Evolutionary conservation across 306 rosid species (phyloP).

Genomic region (Cicer pinnatifidum): DNA sequence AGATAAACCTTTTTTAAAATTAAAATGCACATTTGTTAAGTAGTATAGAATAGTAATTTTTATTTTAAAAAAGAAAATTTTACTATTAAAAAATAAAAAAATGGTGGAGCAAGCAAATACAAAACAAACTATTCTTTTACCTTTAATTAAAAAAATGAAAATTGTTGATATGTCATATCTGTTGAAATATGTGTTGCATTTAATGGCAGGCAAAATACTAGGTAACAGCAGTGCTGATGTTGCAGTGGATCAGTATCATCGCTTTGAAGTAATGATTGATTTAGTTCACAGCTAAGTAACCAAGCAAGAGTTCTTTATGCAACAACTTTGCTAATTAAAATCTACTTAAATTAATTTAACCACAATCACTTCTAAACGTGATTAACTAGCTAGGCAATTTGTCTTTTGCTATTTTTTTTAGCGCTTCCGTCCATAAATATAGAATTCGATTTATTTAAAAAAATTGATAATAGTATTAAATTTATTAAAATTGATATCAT

Average conservation of each 20-base stretch:
- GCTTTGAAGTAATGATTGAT: constrained; percentile 48
- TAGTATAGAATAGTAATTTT: no score
- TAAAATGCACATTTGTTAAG: no score
- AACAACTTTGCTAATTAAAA: neutral
- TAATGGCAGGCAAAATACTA: constrained; percentile 51
- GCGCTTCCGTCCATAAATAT: neutral
- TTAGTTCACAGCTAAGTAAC: neutral
- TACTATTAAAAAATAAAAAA: no score
- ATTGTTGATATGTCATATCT: no score
- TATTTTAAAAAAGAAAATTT: no score
- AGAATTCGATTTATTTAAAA: no score
- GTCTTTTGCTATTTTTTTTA: neutral
- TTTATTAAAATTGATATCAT: no score
- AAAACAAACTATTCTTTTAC: no score
- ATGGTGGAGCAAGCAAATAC: no score
- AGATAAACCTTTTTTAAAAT: no score
- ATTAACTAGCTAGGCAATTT: neutral
- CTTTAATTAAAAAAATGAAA: no score
- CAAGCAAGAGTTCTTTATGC: neutral
- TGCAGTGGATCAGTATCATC: constrained; percentile 78
- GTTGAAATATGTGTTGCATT: constrained; percentile 43
- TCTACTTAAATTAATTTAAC: neutral
- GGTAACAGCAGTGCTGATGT: constrained; percentile 65
- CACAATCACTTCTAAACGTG: neutral
- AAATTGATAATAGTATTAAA: no score